phyloP scores from a whole-genome alignment of 108 stramenopile genomes.

The Asterionellopsis glacialis region DNA sequence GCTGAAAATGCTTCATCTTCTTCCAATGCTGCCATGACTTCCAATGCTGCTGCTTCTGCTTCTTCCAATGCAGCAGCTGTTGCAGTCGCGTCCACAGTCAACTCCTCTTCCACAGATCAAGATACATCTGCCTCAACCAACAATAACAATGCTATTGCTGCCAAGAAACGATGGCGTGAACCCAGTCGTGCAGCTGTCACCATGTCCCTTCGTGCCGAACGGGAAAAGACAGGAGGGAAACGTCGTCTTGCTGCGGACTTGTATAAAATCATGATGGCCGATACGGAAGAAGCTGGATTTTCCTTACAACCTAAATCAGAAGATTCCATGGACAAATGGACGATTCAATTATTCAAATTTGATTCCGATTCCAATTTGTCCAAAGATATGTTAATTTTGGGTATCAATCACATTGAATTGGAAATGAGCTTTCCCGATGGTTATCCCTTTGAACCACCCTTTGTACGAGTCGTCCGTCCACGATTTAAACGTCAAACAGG shows the following conservation, averaged over 20 bases:
- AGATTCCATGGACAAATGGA: slow-evolving; percentile 85
- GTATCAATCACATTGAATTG: slow-evolving; percentile 76
- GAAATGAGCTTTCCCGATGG: slow-evolving; percentile 91
- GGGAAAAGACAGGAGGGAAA: slow-evolving; percentile 77
- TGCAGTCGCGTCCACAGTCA: neutral
- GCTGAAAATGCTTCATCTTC: neutral
- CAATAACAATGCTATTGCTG: slow-evolving; percentile 8
- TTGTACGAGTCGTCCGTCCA: slow-evolving; percentile 81
- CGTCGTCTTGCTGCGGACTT: slow-evolving; percentile 80
- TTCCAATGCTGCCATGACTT: too few relatives aligned
- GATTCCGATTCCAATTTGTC: slow-evolving; percentile 72
- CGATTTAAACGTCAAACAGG: slow-evolving; percentile 88
- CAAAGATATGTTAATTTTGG: slow-evolving; percentile 72
- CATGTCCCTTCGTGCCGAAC: slow-evolving; percentile 81
- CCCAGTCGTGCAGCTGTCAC: slow-evolving; percentile 67
- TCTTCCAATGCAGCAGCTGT: neutral
- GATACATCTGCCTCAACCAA: slow-evolving; percentile 10
- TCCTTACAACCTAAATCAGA: slow-evolving; percentile 61
- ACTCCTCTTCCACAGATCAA: slow-evolving; percentile 11
- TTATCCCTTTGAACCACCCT: slow-evolving; percentile 91
- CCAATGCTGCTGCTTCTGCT: neutral
- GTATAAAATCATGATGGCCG: slow-evolving; percentile 83
- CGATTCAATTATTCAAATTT: slow-evolving; percentile 87
- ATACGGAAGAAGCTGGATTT: slow-evolving; percentile 83
- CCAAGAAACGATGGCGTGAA: slow-evolving; percentile 64